Base-by-base conservation (phyloP, 805 yeast species). In the Saturnispora silvae region DNA sequence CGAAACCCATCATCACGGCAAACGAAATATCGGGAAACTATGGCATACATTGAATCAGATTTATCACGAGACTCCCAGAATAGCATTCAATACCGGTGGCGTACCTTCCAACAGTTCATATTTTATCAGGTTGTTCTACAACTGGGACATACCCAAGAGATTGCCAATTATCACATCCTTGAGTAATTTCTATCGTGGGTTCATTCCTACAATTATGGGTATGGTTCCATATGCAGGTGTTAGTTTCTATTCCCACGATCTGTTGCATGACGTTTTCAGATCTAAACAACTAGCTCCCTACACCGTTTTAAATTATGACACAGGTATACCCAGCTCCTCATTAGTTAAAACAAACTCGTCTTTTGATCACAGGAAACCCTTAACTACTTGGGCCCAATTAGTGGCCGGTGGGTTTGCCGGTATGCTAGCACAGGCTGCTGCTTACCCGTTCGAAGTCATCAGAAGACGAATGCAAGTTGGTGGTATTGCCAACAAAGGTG, bases 211-310 rank as follows among this genome's bases (percentile, higher is more conserved):
- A 0, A 77, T 92, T 31, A 50, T 87, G 28, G 98, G 98, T 9
- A 87, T 92, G 94, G 68, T 92, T 17, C 98, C 98, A 1, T 92
- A 92, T 55, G 98, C 98, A 1, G 98, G 98, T 9, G 96, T 89
- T 3, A 83, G 96, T 3, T 92, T 92, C 52, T 82, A 86, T 61
- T 82, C 95, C 4, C 97, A 92, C 59, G 98, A 92, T 61, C 56
- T 77, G 40, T 66, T 87, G 40, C 97, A 89, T 59, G 98, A 92
- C 59, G 50, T 87, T 2, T 74, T 92, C 52, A 66, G 95, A 44
- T 65, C 80, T n/a, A 64, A 67, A 10, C 37, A 52, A 10, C 56
- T 87, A 5, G 64, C 77, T 2, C 59, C 63, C 11, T 72, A 74
- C 46, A 70, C 85, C 0, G 77, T 64, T 17, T 15, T 44, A n/a